A percentile compares a stretch with the other conserved stretches of the same genome.
phyloP scores from a whole-genome alignment of 2,329 filamentous ascomycete genomes.

The Cladosporium sp. region DNA sequence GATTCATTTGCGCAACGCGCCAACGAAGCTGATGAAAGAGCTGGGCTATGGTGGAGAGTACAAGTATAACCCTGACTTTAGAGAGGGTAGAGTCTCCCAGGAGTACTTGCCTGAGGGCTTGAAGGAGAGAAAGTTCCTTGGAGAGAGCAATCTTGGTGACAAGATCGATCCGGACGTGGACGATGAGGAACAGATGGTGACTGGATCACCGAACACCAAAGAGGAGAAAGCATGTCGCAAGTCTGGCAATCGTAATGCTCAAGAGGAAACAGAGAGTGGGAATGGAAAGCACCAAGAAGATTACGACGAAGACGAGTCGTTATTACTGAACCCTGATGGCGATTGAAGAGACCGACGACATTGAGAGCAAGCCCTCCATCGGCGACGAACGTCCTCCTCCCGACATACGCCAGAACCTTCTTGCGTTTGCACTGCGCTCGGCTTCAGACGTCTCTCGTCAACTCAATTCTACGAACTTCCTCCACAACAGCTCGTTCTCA shows the following conservation, averaged over 20 bases:
- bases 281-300: neutral
- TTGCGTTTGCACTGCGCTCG: no score
- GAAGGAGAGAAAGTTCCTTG: constrained; percentile 65
- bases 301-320: neutral
- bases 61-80: constrained; percentile 92
- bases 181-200: constrained; percentile 16
- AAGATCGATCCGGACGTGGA: constrained; percentile 57
- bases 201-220: constrained; percentile 12
- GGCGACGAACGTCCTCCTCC: no score
- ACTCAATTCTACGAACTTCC: no score
- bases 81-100: constrained; percentile 73
- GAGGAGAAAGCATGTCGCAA: constrained; percentile 11
- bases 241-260: neutral
- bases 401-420: no score
- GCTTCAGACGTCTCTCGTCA: no score
- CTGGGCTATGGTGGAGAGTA: constrained; percentile 86
- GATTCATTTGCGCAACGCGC: constrained; percentile 82
- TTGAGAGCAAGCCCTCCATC: neutral
- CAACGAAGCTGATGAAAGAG: constrained; percentile 87
- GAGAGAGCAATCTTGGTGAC: constrained; percentile 71
- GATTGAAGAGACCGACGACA: neutral
- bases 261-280: neutral
- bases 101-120: constrained; percentile 83
- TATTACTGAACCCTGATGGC: constrained; percentile 4
- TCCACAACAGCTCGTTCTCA: no score